These are phyloP conservation scores for Amphicarpaea edgeworthii DNA, from an alignment of 306 rosid species.

Conservation along the genomic window DNA sequence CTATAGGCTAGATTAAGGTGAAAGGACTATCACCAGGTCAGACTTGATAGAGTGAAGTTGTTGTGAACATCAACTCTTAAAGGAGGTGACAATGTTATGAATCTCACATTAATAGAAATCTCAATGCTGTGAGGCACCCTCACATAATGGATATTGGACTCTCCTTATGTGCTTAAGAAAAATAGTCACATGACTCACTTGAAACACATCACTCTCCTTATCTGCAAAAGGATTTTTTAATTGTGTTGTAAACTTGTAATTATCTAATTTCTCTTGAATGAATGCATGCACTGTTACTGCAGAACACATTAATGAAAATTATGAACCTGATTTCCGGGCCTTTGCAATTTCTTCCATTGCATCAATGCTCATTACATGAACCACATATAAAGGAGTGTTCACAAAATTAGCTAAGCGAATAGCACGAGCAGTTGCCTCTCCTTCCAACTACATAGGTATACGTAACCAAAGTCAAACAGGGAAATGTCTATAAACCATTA, in stretches of 20 bases:
- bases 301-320: constrained; percentile 26
- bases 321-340: constrained; percentile 86
- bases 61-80: background rate
- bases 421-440: constrained; percentile 96
- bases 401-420: constrained; percentile 83
- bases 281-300: constrained; percentile 5
- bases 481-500: constrained; percentile 21
- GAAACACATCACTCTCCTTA: too few species aligned
- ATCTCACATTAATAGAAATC: background rate
- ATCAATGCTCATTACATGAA: constrained; percentile 98
- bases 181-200: background rate
- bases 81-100: background rate
- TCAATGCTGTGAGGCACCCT: background rate
- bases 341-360: constrained; percentile 95
- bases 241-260: constrained; percentile 10
- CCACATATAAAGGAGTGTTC: constrained; percentile 89
- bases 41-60: background rate
- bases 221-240: background rate
- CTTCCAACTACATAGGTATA: constrained; percentile 73
- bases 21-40: background rate
- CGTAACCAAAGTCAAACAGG: constrained; percentile 42
- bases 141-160: background rate
- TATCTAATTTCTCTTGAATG: constrained; percentile 11
- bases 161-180: background rate
- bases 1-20: background rate